A percentile compares a stretch with the other conserved stretches of the same genome.
These are phyloP conservation scores for Cicer bijugum DNA, from an alignment of 306 rosid genomes.

Conservation along the genomic window DNA sequence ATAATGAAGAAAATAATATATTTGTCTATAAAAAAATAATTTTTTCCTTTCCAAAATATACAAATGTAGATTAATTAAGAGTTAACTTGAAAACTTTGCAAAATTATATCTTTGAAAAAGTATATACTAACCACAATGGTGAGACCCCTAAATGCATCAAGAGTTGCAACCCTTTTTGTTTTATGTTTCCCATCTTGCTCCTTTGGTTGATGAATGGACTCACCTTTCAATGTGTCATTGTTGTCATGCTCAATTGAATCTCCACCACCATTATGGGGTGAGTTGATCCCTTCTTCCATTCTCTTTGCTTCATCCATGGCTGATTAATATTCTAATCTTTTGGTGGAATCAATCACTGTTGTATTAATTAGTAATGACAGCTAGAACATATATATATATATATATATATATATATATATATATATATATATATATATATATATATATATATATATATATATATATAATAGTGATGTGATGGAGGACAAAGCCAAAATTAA, in stretches of 20 bases:
- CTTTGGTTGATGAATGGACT: slow-evolving; percentile 3
- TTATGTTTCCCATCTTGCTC: slow-evolving; percentile 49
- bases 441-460: slow-evolving; percentile 5
- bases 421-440: slow-evolving; percentile 1
- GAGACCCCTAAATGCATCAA: slow-evolving; percentile 89
- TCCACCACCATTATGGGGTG: slow-evolving; percentile 26
- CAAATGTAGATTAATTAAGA: too few species aligned
- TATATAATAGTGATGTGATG: slow-evolving; percentile 6
- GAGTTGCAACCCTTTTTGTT: slow-evolving; percentile 75
- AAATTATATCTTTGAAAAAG: too few species aligned
- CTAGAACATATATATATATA: slow-evolving; percentile 1
- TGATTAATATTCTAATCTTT: neutral
- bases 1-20: too few species aligned
- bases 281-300: slow-evolving; percentile 62
- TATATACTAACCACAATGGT: slow-evolving; percentile 66
- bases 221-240: slow-evolving; percentile 26
- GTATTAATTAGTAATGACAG: neutral
- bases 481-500: slow-evolving; percentile 42
- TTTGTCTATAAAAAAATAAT: too few species aligned
- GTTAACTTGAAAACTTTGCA: neutral
- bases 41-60: neutral
- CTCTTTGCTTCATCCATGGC: slow-evolving; percentile 55
- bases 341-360: neutral
- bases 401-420: slow-evolving; percentile 1
- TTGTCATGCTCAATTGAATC: slow-evolving; percentile 43